These are phyloP conservation scores for Hordeum pubiflorum DNA, from an alignment of 202 grass and related monocot species.

Conservation along the genomic window DNA sequence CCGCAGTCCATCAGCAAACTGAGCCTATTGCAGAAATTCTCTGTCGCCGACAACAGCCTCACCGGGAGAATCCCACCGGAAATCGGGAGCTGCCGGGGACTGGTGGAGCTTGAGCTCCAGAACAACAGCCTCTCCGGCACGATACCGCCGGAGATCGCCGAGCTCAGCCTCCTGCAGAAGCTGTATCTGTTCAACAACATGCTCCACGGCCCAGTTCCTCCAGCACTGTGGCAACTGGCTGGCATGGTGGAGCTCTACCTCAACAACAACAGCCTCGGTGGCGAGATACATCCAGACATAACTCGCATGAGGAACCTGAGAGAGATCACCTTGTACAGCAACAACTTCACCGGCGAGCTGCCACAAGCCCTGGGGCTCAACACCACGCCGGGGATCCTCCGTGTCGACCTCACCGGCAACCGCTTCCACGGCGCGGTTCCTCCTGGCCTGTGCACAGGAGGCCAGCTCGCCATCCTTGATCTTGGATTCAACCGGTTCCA, in stretches of 20 bases:
- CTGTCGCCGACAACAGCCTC: constrained; percentile 18
- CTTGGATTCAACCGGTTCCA: constrained; percentile 34
- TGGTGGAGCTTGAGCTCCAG: constrained; percentile 31
- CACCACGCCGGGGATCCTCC: constrained; percentile 13
- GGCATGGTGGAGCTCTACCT: constrained; percentile 22
- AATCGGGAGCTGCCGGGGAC: constrained; percentile 14
- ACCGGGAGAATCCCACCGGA: constrained; percentile 7
- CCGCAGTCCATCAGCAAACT: constrained; percentile 23
- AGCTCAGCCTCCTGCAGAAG: constrained; percentile 13
- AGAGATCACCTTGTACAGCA: constrained; percentile 29
- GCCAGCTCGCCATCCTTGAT: constrained; percentile 24
- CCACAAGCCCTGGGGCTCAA: constrained; percentile 30
- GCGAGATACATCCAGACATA: constrained; percentile 32
- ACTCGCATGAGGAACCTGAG: constrained; percentile 27
- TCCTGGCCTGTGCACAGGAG: constrained; percentile 24
- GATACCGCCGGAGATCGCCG: constrained; percentile 23
- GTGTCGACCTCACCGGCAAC: constrained; percentile 35
- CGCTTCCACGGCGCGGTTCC: constrained; percentile 26
- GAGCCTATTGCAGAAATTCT: background rate
- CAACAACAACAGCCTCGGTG: constrained; percentile 36
- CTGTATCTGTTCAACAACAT: constrained; percentile 36
- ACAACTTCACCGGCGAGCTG: constrained; percentile 35
- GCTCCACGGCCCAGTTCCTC: constrained; percentile 28
- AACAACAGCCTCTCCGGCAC: constrained; percentile 33
- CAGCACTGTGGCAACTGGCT: constrained; percentile 9